Evolutionary conservation across 768 basidiomycete genomes (phyloP), one percentile per base, ranked within the genome.

Genomic region (Panellus pusillus): DNA sequence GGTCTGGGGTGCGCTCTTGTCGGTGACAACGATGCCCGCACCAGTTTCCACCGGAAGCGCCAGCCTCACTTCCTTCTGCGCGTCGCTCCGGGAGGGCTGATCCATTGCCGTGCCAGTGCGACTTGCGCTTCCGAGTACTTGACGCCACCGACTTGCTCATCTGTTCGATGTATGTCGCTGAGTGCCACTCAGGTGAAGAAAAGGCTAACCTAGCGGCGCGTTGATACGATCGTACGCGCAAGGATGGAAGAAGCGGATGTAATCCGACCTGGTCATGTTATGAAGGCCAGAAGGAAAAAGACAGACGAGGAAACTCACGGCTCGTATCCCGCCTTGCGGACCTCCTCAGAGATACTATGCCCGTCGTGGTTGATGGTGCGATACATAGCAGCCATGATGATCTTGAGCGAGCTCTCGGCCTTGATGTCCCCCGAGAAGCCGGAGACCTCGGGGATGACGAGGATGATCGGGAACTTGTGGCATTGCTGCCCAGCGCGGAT

Each of bases 151-250:
- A 77, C 72, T 49, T 79, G 65, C 66, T 96, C 91, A 90, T 89
- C 60, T 81, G 60, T 45, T 75, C 68, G 66, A 96, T 88, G 63
- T 84, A 78, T 14, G 65, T 66, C 18, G 51, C 67, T 63, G 42
- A 18, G 28, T 3, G 5, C 3, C 14, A 14, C 20, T 45, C 32
- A 51, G 47, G 9, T 14, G 28, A 24, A 6, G 24, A 32, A 0
- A n/a, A 13, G 6, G 66, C 80, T 64, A 56, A 85, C 86, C 70
- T 57, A 73, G 68, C 1, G 91, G 88, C 0, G 87, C 86, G 64
- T 93, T 94, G 64, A 95, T 91, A 20, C 94, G 78, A 65, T 98
- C 95, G 66, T 95, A 99, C 1, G 87, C 75, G 28, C 97, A 81
- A 19, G 98, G 78, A 71, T 98, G 93, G 73, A 90, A 98, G 78